Conservation (phyloP, 2,329 filamentous ascomycete species). For the Trichoderma arundinaceum region DNA sequence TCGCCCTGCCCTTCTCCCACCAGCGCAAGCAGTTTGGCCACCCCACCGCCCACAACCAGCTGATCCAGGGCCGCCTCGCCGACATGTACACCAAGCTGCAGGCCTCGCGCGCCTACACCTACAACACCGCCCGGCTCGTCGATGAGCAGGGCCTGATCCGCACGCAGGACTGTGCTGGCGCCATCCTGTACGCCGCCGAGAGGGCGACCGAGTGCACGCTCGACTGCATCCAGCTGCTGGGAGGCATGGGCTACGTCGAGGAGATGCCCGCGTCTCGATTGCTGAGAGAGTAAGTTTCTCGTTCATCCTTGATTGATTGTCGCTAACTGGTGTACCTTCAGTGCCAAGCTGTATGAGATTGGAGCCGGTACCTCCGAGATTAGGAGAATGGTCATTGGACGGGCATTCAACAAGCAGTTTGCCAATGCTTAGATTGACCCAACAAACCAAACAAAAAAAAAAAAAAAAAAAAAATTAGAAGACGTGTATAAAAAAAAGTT, state of each 20-base stretch:
- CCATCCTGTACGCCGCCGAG: constrained; percentile 92
- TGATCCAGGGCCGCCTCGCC: constrained; percentile 89
- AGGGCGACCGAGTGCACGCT: constrained; percentile 84
- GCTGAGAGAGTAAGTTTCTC: constrained; percentile 66
- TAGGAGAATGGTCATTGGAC: constrained; percentile 89
- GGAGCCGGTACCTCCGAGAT: constrained; percentile 96
- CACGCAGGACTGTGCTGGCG: constrained; percentile 92
- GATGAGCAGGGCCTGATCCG: constrained; percentile 75
- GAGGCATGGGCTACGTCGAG: constrained; percentile 95
- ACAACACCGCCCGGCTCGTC: constrained; percentile 76
- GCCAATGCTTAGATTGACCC: constrained; percentile 45
- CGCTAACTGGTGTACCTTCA: constrained; percentile 44
- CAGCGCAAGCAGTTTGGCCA: constrained; percentile 84
- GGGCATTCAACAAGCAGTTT: constrained; percentile 89
- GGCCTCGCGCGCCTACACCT: constrained; percentile 85
- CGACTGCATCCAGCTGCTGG: constrained; percentile 89
- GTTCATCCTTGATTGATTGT: background rate
- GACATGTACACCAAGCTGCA: constrained; percentile 98
- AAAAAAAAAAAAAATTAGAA: background rate
- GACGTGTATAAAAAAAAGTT: background rate
- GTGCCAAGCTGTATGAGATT: constrained; percentile 87
- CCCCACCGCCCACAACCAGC: constrained; percentile 89
- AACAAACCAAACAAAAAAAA: background rate
- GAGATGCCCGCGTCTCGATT: constrained; percentile 90
- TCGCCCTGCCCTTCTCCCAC: constrained; percentile 87